Evolutionary conservation across 768 basidiomycete species (phyloP).

Genomic region (Punctularia strigosozonata): DNA sequence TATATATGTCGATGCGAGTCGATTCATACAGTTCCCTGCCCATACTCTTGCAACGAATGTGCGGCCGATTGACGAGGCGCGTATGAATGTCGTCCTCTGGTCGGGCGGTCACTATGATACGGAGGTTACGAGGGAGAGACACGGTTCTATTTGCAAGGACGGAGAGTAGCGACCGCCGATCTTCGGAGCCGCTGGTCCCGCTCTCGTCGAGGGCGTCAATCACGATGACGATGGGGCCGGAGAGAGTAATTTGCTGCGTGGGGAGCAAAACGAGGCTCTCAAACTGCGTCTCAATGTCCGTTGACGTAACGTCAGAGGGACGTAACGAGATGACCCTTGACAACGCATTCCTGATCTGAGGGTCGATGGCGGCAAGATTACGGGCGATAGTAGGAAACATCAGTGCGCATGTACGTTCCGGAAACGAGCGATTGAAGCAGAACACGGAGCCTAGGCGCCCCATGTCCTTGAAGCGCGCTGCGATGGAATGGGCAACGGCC

Average conservation of each 20-base stretch:
- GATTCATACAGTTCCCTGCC: neutral
- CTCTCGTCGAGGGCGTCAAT: slow-evolving; percentile 8
- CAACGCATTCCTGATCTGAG: neutral
- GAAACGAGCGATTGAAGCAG: slow-evolving; percentile 4
- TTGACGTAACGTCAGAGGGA: neutral
- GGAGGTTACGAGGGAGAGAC: slow-evolving; percentile 16
- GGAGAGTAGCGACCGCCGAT: slow-evolving; percentile 11
- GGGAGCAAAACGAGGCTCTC: slow-evolving; percentile 3
- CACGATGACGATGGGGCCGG: slow-evolving; percentile 4
- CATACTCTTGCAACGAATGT: neutral
- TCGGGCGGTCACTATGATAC: slow-evolving; percentile 22
- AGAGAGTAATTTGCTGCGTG: neutral
- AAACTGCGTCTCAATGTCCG: slow-evolving; percentile 1
- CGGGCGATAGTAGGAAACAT: slow-evolving; percentile 8
- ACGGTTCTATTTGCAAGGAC: slow-evolving; percentile 9
- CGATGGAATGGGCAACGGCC: slow-evolving; percentile 7
- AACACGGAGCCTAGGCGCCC: slow-evolving; percentile 7
- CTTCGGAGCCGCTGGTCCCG: slow-evolving; percentile 8
- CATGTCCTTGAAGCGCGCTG: neutral
- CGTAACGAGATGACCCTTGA: neutral
- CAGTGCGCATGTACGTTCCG: neutral
- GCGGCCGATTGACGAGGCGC: neutral
- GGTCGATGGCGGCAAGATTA: slow-evolving; percentile 3
- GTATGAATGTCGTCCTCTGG: slow-evolving; percentile 16
- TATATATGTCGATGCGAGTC: neutral